Conservation (phyloP, 129 eudicot genomes). For the Scalesia atractyloides region DNA sequence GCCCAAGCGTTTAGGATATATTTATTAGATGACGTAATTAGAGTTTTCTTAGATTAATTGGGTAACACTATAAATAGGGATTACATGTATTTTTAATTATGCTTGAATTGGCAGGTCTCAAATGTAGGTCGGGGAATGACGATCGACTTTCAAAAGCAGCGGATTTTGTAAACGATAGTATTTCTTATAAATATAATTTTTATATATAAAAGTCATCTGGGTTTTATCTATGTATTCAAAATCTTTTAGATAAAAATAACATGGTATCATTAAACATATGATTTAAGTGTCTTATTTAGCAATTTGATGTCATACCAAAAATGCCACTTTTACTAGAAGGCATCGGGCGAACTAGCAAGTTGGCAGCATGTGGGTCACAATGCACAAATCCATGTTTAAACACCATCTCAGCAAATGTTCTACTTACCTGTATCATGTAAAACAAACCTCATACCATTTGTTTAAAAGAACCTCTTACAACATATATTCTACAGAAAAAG, state of each 20-base stretch:
- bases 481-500: slow-evolving; percentile 13
- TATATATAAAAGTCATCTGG: not conserved
- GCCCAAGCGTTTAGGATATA: not conserved
- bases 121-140: not conserved
- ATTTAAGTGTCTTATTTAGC: not conserved
- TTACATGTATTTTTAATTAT: too few relatives aligned
- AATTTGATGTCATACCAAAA: slow-evolving; percentile 53
- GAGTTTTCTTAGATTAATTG: too few relatives aligned
- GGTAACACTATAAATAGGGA: too few relatives aligned
- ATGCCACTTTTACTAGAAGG: slow-evolving; percentile 53
- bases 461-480: not conserved
- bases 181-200: not conserved
- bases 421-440: slow-evolving; percentile 59
- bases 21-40: too few relatives aligned
- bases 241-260: not conserved
- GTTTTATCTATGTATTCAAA: slow-evolving; percentile 2
- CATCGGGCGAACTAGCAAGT: slow-evolving; percentile 70
- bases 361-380: slow-evolving; percentile 97
- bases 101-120: not conserved
- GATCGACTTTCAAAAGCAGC: slow-evolving; percentile 3
- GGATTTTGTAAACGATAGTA: not conserved
- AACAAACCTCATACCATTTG: slow-evolving; percentile 4
- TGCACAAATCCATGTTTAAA: slow-evolving; percentile 98
- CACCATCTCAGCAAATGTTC: slow-evolving; percentile 96
- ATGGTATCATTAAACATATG: not conserved